Percentiles rank a stretch among this genome's conserved stretches.
phyloP scores from a whole-genome alignment of 768 basidiomycete species.

The Termitomyces sp. region DNA sequence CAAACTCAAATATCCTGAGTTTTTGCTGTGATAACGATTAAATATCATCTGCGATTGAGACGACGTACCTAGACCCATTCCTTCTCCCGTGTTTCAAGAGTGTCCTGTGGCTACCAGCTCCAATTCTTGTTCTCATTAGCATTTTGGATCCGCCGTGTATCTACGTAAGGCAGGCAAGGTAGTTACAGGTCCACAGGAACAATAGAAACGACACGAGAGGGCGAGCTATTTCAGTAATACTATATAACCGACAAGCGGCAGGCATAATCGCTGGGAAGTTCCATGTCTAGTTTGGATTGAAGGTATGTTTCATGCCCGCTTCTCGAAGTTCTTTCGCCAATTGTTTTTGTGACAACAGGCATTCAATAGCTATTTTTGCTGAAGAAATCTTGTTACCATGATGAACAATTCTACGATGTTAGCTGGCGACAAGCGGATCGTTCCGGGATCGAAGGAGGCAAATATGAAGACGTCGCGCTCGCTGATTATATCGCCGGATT shows the following conservation, averaged over 20 bases:
- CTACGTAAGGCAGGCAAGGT: background rate
- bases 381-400: background rate
- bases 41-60: background rate
- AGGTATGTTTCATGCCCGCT: background rate
- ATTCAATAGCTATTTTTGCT: constrained; percentile 1
- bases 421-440: background rate
- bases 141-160: background rate
- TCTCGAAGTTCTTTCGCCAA: background rate
- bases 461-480: constrained; percentile 15
- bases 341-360: background rate
- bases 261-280: background rate
- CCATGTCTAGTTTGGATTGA: background rate
- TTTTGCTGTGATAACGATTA: constrained; percentile 1
- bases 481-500: constrained; percentile 52
- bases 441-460: background rate
- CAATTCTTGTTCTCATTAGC: background rate
- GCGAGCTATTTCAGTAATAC: background rate
- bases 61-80: background rate
- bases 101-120: background rate
- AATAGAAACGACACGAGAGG: background rate
- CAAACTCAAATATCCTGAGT: background rate
- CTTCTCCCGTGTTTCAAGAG: background rate
- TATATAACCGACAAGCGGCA: background rate
- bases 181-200: background rate
- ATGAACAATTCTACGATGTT: background rate